These are phyloP conservation scores for Scortechinia acanthostroma DNA, from an alignment of 2,329 filamentous ascomycete species.

Conservation along the genomic window DNA sequence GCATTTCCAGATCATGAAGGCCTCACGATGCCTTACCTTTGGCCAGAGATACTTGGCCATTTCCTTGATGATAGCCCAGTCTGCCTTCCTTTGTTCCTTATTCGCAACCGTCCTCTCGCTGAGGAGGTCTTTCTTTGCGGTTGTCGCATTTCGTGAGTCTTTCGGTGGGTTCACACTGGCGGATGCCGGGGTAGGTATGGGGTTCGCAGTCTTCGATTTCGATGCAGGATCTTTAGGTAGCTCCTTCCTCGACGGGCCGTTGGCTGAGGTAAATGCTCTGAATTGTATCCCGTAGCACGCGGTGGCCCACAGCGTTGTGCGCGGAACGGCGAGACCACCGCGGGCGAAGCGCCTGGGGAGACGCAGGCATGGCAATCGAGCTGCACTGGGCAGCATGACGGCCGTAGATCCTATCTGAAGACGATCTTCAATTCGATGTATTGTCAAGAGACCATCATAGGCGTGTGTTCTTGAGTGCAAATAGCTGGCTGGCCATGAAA, in stretches of 20 bases:
- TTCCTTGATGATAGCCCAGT: conserved; percentile 98
- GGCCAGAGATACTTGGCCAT: conserved; percentile 97
- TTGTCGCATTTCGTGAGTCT: neutral
- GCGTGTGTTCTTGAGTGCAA: no score
- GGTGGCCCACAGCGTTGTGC: neutral
- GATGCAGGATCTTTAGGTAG: no score
- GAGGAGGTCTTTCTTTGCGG: conserved; percentile 40
- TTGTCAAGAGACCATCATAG: no score
- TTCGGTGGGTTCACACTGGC: no score
- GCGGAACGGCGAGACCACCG: neutral
- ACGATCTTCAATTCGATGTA: no score
- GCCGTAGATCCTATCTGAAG: no score
- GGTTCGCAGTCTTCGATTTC: no score
- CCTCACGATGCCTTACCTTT: conserved; percentile 64
- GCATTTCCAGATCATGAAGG: neutral
- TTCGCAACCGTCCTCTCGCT: conserved; percentile 61
- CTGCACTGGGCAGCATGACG: neutral
- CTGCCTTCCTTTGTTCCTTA: conserved; percentile 87
- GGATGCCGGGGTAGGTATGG: no score
- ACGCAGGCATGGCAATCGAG: neutral
- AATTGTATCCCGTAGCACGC: neutral
- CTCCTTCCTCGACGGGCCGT: neutral
- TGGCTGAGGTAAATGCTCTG: neutral
- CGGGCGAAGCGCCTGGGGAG: neutral
- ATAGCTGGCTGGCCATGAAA: no score